phyloP scores from a whole-genome alignment of 192 early-diverging fungal species.

The Coemansia sp. region DNA sequence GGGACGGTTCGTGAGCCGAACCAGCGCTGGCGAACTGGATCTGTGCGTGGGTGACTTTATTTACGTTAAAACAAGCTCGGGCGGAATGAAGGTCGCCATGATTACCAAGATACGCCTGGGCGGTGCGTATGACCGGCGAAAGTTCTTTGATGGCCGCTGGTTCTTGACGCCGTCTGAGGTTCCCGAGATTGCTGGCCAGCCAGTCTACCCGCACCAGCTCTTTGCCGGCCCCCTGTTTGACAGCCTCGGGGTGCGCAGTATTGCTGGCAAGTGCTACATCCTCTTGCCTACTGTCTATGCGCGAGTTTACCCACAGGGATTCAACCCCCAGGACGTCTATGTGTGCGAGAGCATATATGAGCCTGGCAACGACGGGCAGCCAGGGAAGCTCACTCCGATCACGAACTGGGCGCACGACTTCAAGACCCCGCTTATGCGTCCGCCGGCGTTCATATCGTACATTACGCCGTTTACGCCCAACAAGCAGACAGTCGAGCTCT shows the following conservation, averaged over 20 bases:
- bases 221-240: constrained; percentile 49
- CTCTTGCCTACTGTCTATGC: constrained; percentile 48
- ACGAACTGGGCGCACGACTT: constrained; percentile 55
- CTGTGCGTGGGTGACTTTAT: constrained; percentile 57
- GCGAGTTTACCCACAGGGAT: constrained; percentile 54
- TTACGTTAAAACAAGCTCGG: constrained; percentile 32
- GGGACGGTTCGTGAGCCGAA: constrained; percentile 46
- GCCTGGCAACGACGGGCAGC: constrained; percentile 11
- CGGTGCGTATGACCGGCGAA: constrained; percentile 44
- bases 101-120: constrained; percentile 45
- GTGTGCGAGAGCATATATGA: constrained; percentile 49
- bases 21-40: constrained; percentile 45
- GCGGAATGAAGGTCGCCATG: constrained; percentile 46
- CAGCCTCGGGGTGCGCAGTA: constrained; percentile 42
- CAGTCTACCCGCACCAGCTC: constrained; percentile 55
- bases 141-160: constrained; percentile 57
- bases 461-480: constrained; percentile 36
- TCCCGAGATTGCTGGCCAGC: constrained; percentile 48
- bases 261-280: constrained; percentile 51
- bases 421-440: constrained; percentile 52
- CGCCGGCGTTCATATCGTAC: constrained; percentile 50
- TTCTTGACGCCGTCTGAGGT: constrained; percentile 53
- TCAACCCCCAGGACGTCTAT: constrained; percentile 41
- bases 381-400: constrained; percentile 32
- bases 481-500: constrained; percentile 34